Evolutionary conservation across 768 basidiomycete species (phyloP), one percentile per base, ranked within the genome.

Genomic region (Leccinum subtestaceum): DNA sequence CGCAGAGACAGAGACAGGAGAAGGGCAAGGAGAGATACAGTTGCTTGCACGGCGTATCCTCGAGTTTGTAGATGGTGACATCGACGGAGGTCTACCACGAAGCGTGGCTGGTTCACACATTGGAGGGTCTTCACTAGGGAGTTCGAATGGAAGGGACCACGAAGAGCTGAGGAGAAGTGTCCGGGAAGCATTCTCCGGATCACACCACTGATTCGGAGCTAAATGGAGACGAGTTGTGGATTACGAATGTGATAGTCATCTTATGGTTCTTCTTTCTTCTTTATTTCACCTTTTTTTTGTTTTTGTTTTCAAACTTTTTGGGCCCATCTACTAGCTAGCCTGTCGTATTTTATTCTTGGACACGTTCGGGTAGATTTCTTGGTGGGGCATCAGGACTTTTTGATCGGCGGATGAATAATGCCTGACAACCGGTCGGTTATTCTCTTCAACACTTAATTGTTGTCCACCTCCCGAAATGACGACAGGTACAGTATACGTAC

Each of bases 21-120:
- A 95, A 58, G 95, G 95, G 8, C 90, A 91, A 63, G 87, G 90
- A 38, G 96, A 98, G 77, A 98, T 98, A 63, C 88, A 92, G 61
- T 77, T 88, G 27, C 83, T 98, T 47, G 87, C 89, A 8, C 80
- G 88, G 48, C 84, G 93, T 62, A 97, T 97, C 53, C 75, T 95
- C 55, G 93, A 95, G 65, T 84, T 94, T 65, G 86, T 93, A 17
- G 93, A 96, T 45, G 84, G 84, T 27, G 90, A 90, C 51, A 68
- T 78, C 1, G 89, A 89, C 31, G 81, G 78, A 8, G 72, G 81
- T 38, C 75, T 83, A 55, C 81, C 86, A 6, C 83, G 82, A 46
- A 89, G 87, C 66, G 79, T 82, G 25, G 75, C 83, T 13, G 82
- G 79, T 17, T 88, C 88, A 27, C 88, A 90, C 60, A 76, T 86